Evolutionary conservation across 495 filamentous ascomycete species (phyloP), one percentile per base, ranked within the genome.

Genomic region (Tetracladium marchalianum): DNA sequence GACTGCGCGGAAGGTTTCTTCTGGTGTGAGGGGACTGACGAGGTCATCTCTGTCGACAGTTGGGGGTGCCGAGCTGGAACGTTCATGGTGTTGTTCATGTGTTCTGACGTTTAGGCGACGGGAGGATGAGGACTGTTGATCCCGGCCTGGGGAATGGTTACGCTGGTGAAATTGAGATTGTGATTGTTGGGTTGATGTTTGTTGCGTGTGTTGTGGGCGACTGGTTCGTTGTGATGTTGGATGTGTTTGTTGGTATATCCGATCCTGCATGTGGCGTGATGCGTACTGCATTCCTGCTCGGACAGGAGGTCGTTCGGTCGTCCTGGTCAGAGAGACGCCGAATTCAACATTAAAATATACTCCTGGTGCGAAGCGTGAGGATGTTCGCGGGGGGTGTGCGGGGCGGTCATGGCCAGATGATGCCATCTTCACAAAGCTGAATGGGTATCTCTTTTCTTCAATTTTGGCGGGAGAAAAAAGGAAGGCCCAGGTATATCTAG

Each of bases 261-360:
- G 45, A 1, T 51, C 49, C n/a, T 45, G 42, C 42, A 46, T 46
- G 31, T 31, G 40, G 37, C 38, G 39, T 5, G 42, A 41, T 16
- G 42, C 31, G 36, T 51, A 51, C 9, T 46, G 40, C 17, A 51
- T 12, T 16, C 36, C 15, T 36, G 42, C 49, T 1, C 31, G 45
- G 32, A 27, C 22, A 27, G 45, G 49, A 2, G 49, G 31, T 38
- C 49, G 43, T 16, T 45, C 42, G 2, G 15, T 45, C 5, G 24
- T 16, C n/a, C n/a, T n/a, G 13, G 49, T 41, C 13, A 39, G 42
- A 11, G 49, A 31, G 3, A 51, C 49, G 4, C 49, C 49, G 27
- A 51, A 41, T 18, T 51, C 42, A 1, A 51, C 22, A 22, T 51
- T 51, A 11, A 51, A 37, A 34, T 36, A 46, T 19, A 51, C 41